Base-by-base conservation (phyloP, 2,329 filamentous ascomycete species). In the Phyllosticta capitalensis region DNA sequence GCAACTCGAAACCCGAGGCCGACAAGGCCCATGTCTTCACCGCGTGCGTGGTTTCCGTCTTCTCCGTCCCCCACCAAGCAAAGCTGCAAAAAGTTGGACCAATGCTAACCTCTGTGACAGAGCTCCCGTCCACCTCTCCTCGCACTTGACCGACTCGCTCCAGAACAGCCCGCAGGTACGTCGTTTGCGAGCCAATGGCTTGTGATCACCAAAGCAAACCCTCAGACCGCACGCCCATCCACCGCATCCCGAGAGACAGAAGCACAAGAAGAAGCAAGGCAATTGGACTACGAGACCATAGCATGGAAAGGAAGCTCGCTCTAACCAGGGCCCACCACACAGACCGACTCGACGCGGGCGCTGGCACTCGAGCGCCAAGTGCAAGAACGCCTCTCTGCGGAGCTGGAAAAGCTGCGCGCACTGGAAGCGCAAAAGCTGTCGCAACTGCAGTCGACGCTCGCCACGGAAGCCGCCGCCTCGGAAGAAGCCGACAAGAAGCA, bases 271-370 rank as follows among this genome's bases (percentile, higher is more conserved):
- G 9, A 5, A 20, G 51, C 38, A 52, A 21, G 21, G 12, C 49
- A 52, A 21, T 52, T 52, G 49, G 9, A 52, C 19, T n/a, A 52
- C 12, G 10, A 17, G n/a, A n/a, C n/a, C n/a, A n/a, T n/a, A n/a
- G n/a, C n/a, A n/a, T n/a, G n/a, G n/a, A n/a, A n/a, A n/a, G n/a
- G 14, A 53, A 28, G 26, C 52, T 14, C 10, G 30, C 30, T 38
- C 30, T 60, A 55, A 55, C 20, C 24, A 12, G 21, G 28, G 20
- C 30, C 14, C 28, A 53, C 21, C 56, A 28, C 14, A 61, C 71
- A 97, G 92, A 92, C 88, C 75, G 92, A 97, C 78, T 85, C 86
- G 62, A 92, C 90, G 65, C 91, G 92, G 71, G 82, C 87, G 68
- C 89, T 89, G 76, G 80, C 86, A 69, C 78, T 90, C 73, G 92